These are phyloP conservation scores for Lentinus tigrinus DNA, from an alignment of 768 basidiomycete genomes.

Conservation along the genomic window DNA sequence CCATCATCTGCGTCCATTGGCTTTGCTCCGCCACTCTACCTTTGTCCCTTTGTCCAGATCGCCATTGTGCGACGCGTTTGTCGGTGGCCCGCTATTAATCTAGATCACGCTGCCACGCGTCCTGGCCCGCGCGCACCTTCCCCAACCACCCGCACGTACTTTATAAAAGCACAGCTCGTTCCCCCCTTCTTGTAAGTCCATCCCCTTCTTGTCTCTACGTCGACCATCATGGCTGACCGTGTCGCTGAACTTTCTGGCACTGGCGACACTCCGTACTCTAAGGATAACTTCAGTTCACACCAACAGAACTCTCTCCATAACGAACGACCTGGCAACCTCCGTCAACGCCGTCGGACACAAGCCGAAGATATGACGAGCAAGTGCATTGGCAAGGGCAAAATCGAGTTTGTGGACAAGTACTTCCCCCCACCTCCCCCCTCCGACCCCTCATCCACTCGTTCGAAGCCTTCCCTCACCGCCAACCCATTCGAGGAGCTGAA, in stretches of 20 bases:
- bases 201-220: no score
- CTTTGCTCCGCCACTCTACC: neutral
- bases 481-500: neutral
- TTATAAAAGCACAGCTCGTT: no score
- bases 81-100: neutral
- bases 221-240: no score
- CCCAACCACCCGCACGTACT: no score
- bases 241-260: no score
- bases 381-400: neutral
- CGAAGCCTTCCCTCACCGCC: neutral
- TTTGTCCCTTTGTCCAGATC: neutral
- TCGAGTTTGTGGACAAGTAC: neutral
- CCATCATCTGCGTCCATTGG: neutral
- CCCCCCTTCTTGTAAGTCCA: no score
- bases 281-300: neutral
- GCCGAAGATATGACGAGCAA: slow-evolving; percentile 8
- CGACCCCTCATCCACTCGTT: neutral
- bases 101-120: no score
- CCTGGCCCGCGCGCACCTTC: no score
- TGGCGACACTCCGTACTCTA: neutral
- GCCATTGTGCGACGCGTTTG: neutral
- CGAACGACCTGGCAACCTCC: neutral
- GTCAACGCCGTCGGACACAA: neutral
- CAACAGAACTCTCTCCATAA: neutral
- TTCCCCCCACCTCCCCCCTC: neutral